phyloP scores from a whole-genome alignment of 768 basidiomycete species.

The Coprinellus micaceus region DNA sequence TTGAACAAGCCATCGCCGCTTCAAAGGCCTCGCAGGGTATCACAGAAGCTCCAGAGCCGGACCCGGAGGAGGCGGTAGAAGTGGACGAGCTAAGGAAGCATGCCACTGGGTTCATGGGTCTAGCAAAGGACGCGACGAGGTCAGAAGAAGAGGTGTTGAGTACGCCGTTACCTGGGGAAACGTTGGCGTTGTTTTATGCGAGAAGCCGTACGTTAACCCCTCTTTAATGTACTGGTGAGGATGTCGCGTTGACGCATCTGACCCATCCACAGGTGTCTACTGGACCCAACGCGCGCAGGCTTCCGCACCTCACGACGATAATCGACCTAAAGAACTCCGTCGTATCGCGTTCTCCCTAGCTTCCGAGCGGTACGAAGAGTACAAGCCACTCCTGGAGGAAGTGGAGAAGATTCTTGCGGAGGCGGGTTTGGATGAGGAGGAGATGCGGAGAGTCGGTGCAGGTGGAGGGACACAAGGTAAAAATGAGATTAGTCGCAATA shows the following conservation, averaged over 20 bases:
- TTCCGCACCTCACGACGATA: slow-evolving; percentile 39
- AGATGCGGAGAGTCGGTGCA: slow-evolving; percentile 47
- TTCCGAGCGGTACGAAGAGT: slow-evolving; percentile 68
- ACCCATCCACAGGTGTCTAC: slow-evolving; percentile 53
- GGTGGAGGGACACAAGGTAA: slow-evolving; percentile 40
- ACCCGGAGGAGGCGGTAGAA: slow-evolving; percentile 3
- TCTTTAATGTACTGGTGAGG: no score
- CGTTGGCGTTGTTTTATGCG: slow-evolving; percentile 77
- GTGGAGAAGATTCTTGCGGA: slow-evolving; percentile 80
- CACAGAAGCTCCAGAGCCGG: not conserved
- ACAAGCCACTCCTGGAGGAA: slow-evolving; percentile 79
- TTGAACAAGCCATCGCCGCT: no score
- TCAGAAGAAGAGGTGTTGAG: slow-evolving; percentile 65
- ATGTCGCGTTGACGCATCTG: no score
- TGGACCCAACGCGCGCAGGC: slow-evolving; percentile 74
- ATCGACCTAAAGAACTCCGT: slow-evolving; percentile 73
- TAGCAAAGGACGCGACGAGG: slow-evolving; percentile 47
- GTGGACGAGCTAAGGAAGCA: slow-evolving; percentile 26
- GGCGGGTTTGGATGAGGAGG: slow-evolving; percentile 82
- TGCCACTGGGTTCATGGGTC: slow-evolving; percentile 53
- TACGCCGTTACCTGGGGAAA: slow-evolving; percentile 84
- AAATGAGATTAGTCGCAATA: slow-evolving; percentile 49
- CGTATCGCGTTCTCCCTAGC: slow-evolving; percentile 77
- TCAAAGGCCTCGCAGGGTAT: slow-evolving; percentile 4
- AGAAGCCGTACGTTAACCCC: slow-evolving; percentile 56